Evolutionary conservation across 345 rosid genomes (phyloP).

Genomic region (Adansonia digitata): DNA sequence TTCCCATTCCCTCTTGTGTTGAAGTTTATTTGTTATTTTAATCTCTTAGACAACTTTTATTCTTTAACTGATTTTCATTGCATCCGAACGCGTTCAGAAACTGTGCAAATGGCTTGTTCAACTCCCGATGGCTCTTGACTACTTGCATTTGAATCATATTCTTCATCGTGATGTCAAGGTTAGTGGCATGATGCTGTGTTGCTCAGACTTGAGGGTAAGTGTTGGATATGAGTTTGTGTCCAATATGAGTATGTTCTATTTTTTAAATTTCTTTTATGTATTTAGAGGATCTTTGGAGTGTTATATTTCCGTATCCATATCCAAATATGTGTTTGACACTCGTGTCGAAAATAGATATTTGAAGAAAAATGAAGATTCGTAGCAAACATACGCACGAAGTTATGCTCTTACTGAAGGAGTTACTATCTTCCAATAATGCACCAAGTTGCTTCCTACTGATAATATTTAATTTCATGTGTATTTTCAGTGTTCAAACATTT

Average conservation of each 20-base stretch:
- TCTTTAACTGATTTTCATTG: neutral
- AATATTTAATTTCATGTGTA: conserved; percentile 19
- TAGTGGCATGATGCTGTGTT: conserved; percentile 20
- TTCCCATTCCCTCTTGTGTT: neutral
- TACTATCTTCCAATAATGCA: neutral
- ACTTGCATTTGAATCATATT: conserved; percentile 89
- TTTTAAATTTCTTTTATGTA: too few species aligned
- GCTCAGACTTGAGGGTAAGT: too few species aligned
- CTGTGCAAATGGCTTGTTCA: conserved; percentile 98
- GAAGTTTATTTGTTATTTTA: neutral
- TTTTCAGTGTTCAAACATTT: conserved; percentile 91
- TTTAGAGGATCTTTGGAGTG: too few species aligned
- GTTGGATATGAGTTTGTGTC: too few species aligned
- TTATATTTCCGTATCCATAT: too few species aligned
- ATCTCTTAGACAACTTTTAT: neutral
- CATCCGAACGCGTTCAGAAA: conserved; percentile 49
- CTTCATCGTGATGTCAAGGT: conserved; percentile 99
- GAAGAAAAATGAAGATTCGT: too few species aligned
- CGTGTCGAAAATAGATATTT: too few species aligned
- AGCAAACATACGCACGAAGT: too few species aligned
- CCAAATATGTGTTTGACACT: too few species aligned
- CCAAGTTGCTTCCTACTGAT: conserved; percentile 26
- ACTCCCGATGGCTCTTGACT: conserved; percentile 94
- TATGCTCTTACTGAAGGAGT: neutral
- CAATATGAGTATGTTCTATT: too few species aligned